Evolutionary conservation across 495 filamentous ascomycete genomes (phyloP), one percentile per base, ranked within the genome.

Genomic region (Trichocladium antarcticum): DNA sequence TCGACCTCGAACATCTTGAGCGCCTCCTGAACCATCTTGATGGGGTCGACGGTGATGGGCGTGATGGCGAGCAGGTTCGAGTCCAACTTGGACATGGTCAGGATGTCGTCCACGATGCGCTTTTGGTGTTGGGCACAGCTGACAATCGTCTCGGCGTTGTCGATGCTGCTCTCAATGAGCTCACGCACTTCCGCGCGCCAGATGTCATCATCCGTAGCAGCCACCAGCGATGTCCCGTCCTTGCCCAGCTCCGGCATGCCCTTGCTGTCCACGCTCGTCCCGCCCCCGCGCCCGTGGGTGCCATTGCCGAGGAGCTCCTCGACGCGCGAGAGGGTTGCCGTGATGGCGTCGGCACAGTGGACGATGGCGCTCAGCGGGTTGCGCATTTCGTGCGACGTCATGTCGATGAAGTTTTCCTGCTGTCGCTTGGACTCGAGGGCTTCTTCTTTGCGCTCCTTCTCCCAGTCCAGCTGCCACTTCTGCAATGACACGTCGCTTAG

Each of bases 71-170:
- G 65, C 51, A 87, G 67, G 14, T 79, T 79, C 3, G 81, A 82
- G 53, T 90, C 84, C 15, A 90, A 72, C 58, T 89, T 90, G 2
- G 83, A 87, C 49, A 86, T 76, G 3, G 81, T 84, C 37, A 90
- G 67, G 11, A 90, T 80, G 56, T 89, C 84, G 56, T 89, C 82
- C 4, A 89, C 79, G 36, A 92, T 88, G 9, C 83, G 72, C 60
- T 84, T 85, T 59, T 89, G 84, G 58, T 90, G 87, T 49, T 80
- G 75, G 5, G 83, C 77, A 51, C 85, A 90, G 6, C 81, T 72
- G 11, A 77, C 70, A 52, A 93, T 89, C 1, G 83, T 89, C 44
- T 87, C 79, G 5, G 83, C 80, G 2, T 79, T 82, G 57, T 89
- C 79, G 21, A 85, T 72, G 40, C 71, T 73, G 49, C 66, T 71